Evolutionary conservation across 192 early-diverging fungal genomes (phyloP).

Genomic region (Allomyces macrogynus): DNA sequence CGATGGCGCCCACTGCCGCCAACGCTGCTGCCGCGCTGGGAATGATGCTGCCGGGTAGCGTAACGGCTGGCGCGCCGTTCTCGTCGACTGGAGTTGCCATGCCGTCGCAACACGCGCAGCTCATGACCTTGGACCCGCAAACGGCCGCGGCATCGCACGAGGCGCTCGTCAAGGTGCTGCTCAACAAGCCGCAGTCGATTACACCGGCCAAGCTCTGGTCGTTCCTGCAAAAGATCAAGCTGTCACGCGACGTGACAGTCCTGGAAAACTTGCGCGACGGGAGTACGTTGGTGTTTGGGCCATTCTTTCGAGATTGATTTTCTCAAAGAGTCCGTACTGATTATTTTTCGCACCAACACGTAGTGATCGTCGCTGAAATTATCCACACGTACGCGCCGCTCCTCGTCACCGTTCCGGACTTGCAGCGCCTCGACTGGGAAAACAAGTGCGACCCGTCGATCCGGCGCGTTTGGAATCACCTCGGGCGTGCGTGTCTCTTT

Average conservation of each 20-base stretch:
- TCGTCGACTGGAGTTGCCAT: too few relatives aligned
- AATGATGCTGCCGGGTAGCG: too few relatives aligned
- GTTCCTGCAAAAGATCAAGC: not conserved
- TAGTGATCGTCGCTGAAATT: not conserved
- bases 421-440: not conserved
- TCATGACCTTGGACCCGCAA: too few relatives aligned
- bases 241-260: not conserved
- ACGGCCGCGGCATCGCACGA: too few relatives aligned
- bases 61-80: too few relatives aligned
- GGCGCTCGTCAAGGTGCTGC: too few relatives aligned
- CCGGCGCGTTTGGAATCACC: not conserved
- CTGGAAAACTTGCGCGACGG: not conserved
- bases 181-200: not conserved
- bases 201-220: not conserved
- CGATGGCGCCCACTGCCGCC: too few relatives aligned
- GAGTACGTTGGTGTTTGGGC: not conserved
- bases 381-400: not conserved
- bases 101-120: too few relatives aligned
- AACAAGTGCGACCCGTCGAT: not conserved
- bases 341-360: too few relatives aligned
- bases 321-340: too few relatives aligned
- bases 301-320: too few relatives aligned
- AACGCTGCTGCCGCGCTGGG: too few relatives aligned
- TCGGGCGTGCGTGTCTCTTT: not conserved
- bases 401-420: not conserved